Evolutionary conservation across 768 basidiomycete genomes (phyloP), one percentile per base, ranked within the genome.

Genomic region (Suillus luteus): DNA sequence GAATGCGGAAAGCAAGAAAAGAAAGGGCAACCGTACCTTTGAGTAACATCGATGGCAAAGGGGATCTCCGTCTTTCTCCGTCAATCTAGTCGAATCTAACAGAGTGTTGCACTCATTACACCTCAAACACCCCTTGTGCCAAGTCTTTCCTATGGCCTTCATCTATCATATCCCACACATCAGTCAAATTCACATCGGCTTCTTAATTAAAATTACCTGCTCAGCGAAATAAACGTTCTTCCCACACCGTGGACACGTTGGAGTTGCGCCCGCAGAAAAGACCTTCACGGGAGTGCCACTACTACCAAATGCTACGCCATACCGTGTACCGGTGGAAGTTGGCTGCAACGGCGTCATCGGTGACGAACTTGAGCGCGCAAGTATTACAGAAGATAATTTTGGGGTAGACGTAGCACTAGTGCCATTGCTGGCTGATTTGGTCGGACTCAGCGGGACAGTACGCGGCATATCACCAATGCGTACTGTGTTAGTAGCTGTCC

Each of bases 211-310:
- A 22, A 65, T 69, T 54, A 87, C 91, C 83, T 92, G 91, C 73
- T 94, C 92, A 15, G 92, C 92, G 70, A 94, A 93, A 77, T 91
- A 95, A 11, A 95, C 92, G 59, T 82, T 88, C 81, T 90, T 86
- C 43, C 79, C 79, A 67, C 92, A 95, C 62, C 82, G 81, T 10
- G 88, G 85, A 68, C 92, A 95, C 22, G 71, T 71, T 22, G 91
- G 89, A 9, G 85, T 75, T n/a, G 64, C 84, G 24, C 83, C 81
- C 27, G 73, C 76, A 41, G 57, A 40, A 41, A 58, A 89, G 65
- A 81, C 80, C 63, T 75, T 81, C 11, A 79, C 78, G 37, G 81
- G 77, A 35, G 73, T 75, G 14, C 79, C 77, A 5, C 79, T 79
- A 37, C 79, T 78, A 8, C 77, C 74, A 11, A 90, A 77, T 0